Evolutionary conservation across 805 yeast genomes (phyloP), one percentile per base, ranked within the genome.

Genomic region (Blastobotrys americana): DNA sequence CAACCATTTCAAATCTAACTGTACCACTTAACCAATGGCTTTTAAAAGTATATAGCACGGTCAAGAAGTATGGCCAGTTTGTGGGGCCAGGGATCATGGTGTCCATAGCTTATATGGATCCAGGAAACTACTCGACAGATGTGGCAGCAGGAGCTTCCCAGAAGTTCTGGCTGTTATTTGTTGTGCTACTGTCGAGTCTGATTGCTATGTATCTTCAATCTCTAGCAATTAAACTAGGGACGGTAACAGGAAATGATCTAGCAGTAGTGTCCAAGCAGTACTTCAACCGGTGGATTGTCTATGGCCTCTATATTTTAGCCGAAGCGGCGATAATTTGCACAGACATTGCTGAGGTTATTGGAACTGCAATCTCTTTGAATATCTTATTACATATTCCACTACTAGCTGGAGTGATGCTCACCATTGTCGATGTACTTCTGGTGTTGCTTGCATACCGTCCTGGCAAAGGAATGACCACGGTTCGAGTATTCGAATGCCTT

Each of bases 1-100:
- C 34, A 31, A 4, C 34, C 17, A 31, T 17, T 42, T 16, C 17
- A 31, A n/a, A n/a, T n/a, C n/a, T n/a, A n/a, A n/a, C n/a, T n/a
- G n/a, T n/a, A n/a, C n/a, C n/a, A n/a, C n/a, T n/a, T n/a, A n/a
- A n/a, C n/a, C 38, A 33, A 15, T 19, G 37, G 41, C 15, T 27
- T 18, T 8, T 19, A 19, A 13, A 21, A 19, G 20, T 23, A 19
- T 37, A 39, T 17, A 9, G 27, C 13, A 43, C 38, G 3, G 19
- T 50, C 13, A 19, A 16, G 9, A 50, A 80, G 54, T 84, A 80
- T 60, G 64, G 70, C 34, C 65, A 70, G 50, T 84, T 84, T 60
- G 71, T 90, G n/a, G 97, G 97, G 0, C 97, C 97, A 0, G 97
- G 98, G 0, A 68, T 90, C 39, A 83, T 90, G 95, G 95, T 93